These are phyloP conservation scores for Blepharisma undulans DNA, from an alignment of 169 alveolate genomes.

Conservation along the genomic window DNA sequence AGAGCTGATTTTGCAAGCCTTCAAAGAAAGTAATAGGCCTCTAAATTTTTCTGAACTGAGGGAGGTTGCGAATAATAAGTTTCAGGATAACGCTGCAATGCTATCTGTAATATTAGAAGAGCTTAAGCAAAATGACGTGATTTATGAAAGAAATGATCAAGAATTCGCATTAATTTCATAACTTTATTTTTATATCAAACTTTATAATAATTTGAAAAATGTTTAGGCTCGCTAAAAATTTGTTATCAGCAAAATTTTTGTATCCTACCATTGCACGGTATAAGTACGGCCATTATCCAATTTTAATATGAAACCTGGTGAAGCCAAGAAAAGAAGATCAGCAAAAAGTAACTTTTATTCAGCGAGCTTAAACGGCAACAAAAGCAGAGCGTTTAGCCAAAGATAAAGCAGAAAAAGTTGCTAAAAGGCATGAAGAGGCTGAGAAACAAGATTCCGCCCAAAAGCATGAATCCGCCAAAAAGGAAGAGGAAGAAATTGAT, in stretches of 20 bases:
- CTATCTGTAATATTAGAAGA: neutral
- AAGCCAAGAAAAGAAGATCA: conserved; percentile 8
- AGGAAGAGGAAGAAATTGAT: conserved; percentile 69
- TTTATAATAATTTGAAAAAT: neutral
- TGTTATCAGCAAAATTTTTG: neutral
- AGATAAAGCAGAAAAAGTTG: neutral
- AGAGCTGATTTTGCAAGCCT: neutral
- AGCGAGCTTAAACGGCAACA: conserved; percentile 36
- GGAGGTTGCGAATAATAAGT: neutral
- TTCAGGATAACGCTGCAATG: neutral
- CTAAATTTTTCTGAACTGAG: neutral
- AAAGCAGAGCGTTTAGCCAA: conserved; percentile 32
- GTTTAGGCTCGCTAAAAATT: neutral
- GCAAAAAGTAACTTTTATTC: conserved; percentile 30
- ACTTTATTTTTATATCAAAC: neutral
- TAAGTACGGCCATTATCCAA: neutral
- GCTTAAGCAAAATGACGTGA: neutral
- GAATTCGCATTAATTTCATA: neutral
- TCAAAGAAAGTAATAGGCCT: neutral
- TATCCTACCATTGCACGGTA: neutral
- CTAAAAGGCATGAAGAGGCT: neutral
- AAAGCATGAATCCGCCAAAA: conserved; percentile 24
- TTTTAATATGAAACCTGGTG: neutral
- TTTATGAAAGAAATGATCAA: neutral
- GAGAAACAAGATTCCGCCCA: neutral